Evolutionary conservation across 768 basidiomycete species (phyloP), one percentile per base, ranked within the genome.

Genomic region (Leccinum truebloodii): DNA sequence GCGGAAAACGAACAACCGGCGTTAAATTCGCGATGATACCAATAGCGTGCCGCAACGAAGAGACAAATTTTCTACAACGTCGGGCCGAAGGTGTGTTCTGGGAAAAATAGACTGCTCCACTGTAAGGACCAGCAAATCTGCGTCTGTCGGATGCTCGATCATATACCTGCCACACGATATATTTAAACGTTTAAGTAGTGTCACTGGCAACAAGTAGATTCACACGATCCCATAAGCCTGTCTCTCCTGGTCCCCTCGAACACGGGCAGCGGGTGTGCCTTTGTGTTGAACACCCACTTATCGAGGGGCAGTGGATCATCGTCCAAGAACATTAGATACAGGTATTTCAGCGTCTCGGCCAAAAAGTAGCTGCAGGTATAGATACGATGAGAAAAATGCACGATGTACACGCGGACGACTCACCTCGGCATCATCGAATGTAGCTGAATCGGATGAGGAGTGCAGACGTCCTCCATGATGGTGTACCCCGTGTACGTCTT

Each of bases 371-470:
- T 48, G 22, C 4, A 5, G 20, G 20, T 12, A 10, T 24, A 14
- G 46, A 16, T 20, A 6, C 4, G 13, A 24, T 48, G 46, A 48
- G 13, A 24, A 20, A 37, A 41, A 22, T 48, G 22, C 46, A n/a
- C 46, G 22, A 48, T 10, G 46, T 24, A 48, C 6, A 24, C 20
- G 46, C 4, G 39, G 18, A 41, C 39, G 7, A 68, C 82, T 57
- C 52, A 88, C 88, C 89, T 91, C 18, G 90, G 90, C 87, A 91
- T 90, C 48, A 76, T 24, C 24, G 24, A 77, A 56, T 92, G 80
- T 26, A 67, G 65, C 66, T 75, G 75, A 4, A 59, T 59, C 0
- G 80, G 77, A 22, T 77, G 71, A 1, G 70, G 56, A 9, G 62
- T 57, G 48, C 82, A 78, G 14, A 89, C 87, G 3, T 73, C 65